Evolutionary conservation across 139 green algal genomes (phyloP).

Genomic region (Micractinium conductrix): DNA sequence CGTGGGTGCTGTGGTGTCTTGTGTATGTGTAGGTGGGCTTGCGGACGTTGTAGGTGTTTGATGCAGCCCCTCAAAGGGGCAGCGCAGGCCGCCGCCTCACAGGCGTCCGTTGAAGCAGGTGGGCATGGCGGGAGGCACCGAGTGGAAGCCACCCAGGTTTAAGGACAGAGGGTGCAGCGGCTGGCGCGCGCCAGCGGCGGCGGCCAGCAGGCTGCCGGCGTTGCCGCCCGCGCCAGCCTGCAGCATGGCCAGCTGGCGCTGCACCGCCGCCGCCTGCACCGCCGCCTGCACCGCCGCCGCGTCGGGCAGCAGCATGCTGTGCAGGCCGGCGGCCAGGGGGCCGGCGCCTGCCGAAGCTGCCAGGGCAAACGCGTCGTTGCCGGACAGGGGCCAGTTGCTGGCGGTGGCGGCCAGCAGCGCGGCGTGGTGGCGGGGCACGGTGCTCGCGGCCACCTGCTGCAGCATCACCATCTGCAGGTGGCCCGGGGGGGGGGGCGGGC

Average conservation of each 20-base stretch:
- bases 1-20: no score
- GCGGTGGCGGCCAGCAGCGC: conserved; percentile 16
- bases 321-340: conserved; percentile 22
- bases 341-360: background rate
- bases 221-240: background rate
- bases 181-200: background rate
- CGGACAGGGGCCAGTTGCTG: background rate
- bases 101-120: background rate
- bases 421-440: background rate
- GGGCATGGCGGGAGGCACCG: background rate
- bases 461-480: background rate
- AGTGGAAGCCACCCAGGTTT: conserved; percentile 19
- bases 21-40: no score
- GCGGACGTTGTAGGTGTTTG: no score
- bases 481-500: background rate
- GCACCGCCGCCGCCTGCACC: background rate
- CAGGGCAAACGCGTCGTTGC: background rate
- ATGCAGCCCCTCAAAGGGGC: no score
- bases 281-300: conserved; percentile 20
- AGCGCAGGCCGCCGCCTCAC: background rate
- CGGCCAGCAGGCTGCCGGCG: background rate
- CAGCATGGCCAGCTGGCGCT: conserved; percentile 25
- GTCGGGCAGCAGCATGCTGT: conserved; percentile 3
- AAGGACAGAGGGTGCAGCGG: conserved; percentile 17
- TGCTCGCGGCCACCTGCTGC: background rate